Conservation (phyloP, 257 asterid genomes). For the Parsonsia alboflavescens region DNA sequence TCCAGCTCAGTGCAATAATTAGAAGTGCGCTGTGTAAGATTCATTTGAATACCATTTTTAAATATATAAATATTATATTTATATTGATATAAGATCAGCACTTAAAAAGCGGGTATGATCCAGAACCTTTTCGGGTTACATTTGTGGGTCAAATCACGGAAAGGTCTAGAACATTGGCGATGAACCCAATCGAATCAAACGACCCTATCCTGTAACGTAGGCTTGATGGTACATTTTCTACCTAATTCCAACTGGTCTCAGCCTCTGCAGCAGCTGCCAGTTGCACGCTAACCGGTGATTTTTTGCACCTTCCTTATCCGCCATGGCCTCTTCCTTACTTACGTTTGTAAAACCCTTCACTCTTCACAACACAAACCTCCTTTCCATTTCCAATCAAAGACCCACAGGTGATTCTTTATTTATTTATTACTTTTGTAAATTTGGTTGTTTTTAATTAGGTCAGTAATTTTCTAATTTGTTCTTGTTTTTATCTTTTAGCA, state of each 20-base stretch:
- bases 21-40: too few relatives aligned
- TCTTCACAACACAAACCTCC: slow-evolving; percentile 29
- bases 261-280: background rate
- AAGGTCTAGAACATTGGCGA: slow-evolving; percentile 12
- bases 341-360: slow-evolving; percentile 45
- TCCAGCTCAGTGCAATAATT: too few relatives aligned
- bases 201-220: background rate
- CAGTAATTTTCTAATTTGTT: slow-evolving; percentile 4
- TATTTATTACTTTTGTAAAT: background rate
- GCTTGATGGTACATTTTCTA: background rate
- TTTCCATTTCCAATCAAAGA: slow-evolving; percentile 26
- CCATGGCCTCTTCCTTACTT: slow-evolving; percentile 61
- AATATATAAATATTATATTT: too few relatives aligned
- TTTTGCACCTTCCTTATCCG: slow-evolving; percentile 44
- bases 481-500: slow-evolving; percentile 9
- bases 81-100: too few relatives aligned
- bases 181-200: background rate
- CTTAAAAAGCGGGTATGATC: background rate
- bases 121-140: background rate
- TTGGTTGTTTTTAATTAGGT: slow-evolving; percentile 7
- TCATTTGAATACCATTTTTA: too few relatives aligned
- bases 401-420: slow-evolving; percentile 27
- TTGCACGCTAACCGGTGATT: background rate
- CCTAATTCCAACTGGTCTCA: background rate
- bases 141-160: background rate